phyloP scores from a whole-genome alignment of 2,329 filamentous ascomycete species.

The Botryosphaeria dothidea region DNA sequence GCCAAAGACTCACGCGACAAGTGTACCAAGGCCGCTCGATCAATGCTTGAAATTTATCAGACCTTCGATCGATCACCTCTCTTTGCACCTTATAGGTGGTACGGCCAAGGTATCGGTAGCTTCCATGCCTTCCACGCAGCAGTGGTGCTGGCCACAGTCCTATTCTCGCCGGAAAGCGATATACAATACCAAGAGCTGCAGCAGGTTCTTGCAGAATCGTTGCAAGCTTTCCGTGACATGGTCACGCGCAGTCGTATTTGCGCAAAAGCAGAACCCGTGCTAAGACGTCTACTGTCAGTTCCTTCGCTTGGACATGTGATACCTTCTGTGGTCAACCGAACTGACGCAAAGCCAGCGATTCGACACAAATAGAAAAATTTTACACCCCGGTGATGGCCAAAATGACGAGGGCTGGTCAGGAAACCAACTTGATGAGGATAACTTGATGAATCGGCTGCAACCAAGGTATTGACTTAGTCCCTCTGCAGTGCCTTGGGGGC shows the following conservation, averaged over 20 bases:
- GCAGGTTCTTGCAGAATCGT: neutral
- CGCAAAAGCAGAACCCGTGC: neutral
- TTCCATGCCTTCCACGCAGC: neutral
- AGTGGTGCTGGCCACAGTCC: neutral
- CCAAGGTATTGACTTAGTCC: neutral
- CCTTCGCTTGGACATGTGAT: too few relatives aligned
- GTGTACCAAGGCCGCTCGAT: constrained; percentile 4
- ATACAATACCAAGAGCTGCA: neutral
- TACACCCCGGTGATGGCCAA: neutral
- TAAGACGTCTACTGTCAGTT: neutral
- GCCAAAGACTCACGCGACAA: neutral
- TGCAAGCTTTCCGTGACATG: neutral
- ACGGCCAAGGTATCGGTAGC: neutral
- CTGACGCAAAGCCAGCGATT: neutral
- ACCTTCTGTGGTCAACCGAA: neutral
- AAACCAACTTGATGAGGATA: neutral
- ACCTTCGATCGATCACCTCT: neutral
- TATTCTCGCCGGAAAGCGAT: neutral
- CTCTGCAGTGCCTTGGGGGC: neutral
- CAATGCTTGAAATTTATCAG: neutral
- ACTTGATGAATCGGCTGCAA: neutral
- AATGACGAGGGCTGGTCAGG: neutral
- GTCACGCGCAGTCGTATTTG: neutral
- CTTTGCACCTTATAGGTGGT: neutral
- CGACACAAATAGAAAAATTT: neutral